These are phyloP conservation scores for Recurvomyces mirabilis DNA, from an alignment of 495 filamentous ascomycete species.

Conservation along the genomic window DNA sequence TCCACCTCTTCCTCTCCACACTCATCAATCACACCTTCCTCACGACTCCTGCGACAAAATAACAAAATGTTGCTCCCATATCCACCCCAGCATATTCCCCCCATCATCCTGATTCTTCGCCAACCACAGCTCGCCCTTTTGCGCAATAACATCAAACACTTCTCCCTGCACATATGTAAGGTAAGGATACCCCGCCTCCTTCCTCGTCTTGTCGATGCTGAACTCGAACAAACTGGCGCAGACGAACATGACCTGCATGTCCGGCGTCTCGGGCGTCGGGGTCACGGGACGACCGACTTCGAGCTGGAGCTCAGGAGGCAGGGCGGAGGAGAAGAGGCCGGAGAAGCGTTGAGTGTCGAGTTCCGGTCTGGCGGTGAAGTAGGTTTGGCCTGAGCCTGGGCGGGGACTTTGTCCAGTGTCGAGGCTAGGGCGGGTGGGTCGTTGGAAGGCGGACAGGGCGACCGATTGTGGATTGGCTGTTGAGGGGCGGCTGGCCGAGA, in stretches of 20 bases:
- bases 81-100: slow-evolving; percentile 74
- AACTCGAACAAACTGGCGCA: slow-evolving; percentile 94
- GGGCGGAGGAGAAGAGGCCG: slow-evolving; percentile 28
- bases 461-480: slow-evolving; percentile 11
- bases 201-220: slow-evolving; percentile 81
- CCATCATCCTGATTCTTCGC: slow-evolving; percentile 92
- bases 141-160: slow-evolving; percentile 57
- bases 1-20: not conserved
- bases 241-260: slow-evolving; percentile 60
- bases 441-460: not conserved
- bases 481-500: slow-evolving; percentile 11
- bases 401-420: slow-evolving; percentile 4
- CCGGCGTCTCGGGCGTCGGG: slow-evolving; percentile 23
- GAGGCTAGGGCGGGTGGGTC: not conserved
- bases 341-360: slow-evolving; percentile 19
- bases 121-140: slow-evolving; percentile 96
- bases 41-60: slow-evolving; percentile 12
- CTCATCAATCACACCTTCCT: not conserved
- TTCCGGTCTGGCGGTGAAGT: slow-evolving; percentile 15
- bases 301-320: slow-evolving; percentile 20
- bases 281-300: not conserved
- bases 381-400: slow-evolving; percentile 8
- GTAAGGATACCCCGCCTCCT: slow-evolving; percentile 91
- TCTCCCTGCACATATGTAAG: slow-evolving; percentile 89
- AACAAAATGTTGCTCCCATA: slow-evolving; percentile 97